Evolutionary conservation across 768 basidiomycete genomes (phyloP).

Genomic region (Chiua virens): DNA sequence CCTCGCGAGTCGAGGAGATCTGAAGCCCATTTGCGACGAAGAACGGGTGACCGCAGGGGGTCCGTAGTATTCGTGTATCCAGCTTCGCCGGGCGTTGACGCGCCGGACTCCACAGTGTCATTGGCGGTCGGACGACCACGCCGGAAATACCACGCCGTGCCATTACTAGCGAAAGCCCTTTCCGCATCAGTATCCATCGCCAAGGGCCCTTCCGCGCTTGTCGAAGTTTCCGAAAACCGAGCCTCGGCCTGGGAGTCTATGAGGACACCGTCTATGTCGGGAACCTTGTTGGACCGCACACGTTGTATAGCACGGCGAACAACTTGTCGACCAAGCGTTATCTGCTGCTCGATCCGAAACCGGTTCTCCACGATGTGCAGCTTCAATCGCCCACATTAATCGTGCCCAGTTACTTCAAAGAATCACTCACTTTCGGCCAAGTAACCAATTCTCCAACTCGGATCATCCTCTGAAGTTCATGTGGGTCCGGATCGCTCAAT

Average conservation of each 20-base stretch:
- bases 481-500: slow-evolving; percentile 78
- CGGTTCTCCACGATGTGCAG: slow-evolving; percentile 94
- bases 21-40: slow-evolving; percentile 51
- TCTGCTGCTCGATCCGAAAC: slow-evolving; percentile 79
- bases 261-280: slow-evolving; percentile 21
- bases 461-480: slow-evolving; percentile 85
- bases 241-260: slow-evolving; percentile 27
- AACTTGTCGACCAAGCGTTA: slow-evolving; percentile 72
- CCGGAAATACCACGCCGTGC: slow-evolving; percentile 55
- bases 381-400: slow-evolving; percentile 39
- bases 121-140: slow-evolving; percentile 40
- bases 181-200: slow-evolving; percentile 83
- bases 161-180: slow-evolving; percentile 55
- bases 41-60: slow-evolving; percentile 39
- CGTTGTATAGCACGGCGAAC: slow-evolving; percentile 58
- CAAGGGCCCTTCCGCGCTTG: slow-evolving; percentile 53
- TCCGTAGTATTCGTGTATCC: slow-evolving; percentile 32
- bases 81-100: slow-evolving; percentile 31
- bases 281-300: slow-evolving; percentile 21
- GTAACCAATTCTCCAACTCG: slow-evolving; percentile 84
- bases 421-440: slow-evolving; percentile 84
- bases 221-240: slow-evolving; percentile 14
- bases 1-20: slow-evolving; percentile 39
- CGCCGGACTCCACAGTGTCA: slow-evolving; percentile 31
- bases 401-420: background rate